Conservation (phyloP, 495 filamentous ascomycete genomes). For the Aspergillus conjunctus region DNA sequence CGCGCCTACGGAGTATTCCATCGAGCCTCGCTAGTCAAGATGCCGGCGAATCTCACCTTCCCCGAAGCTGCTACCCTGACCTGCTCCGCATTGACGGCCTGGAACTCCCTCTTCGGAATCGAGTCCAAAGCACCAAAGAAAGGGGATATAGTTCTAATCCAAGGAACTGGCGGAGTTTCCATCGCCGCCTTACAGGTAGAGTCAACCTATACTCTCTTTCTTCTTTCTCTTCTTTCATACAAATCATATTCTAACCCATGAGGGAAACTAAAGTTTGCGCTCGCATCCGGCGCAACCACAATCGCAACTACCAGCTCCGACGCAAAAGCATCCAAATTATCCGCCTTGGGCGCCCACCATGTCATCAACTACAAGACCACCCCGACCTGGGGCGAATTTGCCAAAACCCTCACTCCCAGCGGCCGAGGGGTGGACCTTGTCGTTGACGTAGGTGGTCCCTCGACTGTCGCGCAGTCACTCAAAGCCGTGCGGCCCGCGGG, state of each 20-base stretch:
- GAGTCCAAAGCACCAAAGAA: constrained; percentile 47
- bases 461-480: constrained; percentile 57
- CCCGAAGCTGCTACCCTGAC: constrained; percentile 32
- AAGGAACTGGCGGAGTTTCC: constrained; percentile 73
- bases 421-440: constrained; percentile 63
- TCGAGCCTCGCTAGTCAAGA: constrained; percentile 63
- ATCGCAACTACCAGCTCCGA: constrained; percentile 71
- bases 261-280: constrained; percentile 59
- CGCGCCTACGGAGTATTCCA: constrained; percentile 72
- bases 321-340: constrained; percentile 60
- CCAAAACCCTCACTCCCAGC: constrained; percentile 56
- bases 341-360: constrained; percentile 49
- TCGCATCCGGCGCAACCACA: constrained; percentile 67
- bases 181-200: constrained; percentile 60
- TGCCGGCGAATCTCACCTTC: constrained; percentile 29
- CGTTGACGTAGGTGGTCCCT: constrained; percentile 62
- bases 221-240: no score
- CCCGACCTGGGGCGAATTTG: constrained; percentile 64
- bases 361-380: constrained; percentile 65
- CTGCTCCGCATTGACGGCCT: constrained; percentile 30
- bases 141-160: constrained; percentile 37
- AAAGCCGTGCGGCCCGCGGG: constrained; percentile 61
- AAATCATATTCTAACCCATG: no score
- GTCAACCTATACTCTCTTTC: no score
- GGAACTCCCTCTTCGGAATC: constrained; percentile 63